phyloP scores from a whole-genome alignment of 805 yeast species.

The Saccharomycopsis babjevae region DNA sequence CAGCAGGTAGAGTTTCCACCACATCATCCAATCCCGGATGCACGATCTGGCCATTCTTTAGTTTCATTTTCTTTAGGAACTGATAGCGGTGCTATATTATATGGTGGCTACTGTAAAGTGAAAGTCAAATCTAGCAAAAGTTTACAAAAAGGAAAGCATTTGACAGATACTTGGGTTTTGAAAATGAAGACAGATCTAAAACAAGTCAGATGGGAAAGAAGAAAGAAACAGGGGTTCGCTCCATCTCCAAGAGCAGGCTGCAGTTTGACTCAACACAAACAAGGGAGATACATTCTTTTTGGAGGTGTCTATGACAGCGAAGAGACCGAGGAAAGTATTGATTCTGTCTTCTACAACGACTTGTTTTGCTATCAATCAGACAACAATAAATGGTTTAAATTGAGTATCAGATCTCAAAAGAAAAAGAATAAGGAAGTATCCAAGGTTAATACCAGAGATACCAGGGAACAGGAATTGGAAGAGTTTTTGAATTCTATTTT shows the following conservation, averaged over 20 bases:
- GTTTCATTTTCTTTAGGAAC: constrained; percentile 36
- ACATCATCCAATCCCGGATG: constrained; percentile 73
- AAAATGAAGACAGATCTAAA: constrained; percentile 75
- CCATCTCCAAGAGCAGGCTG: constrained; percentile 95
- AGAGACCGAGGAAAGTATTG: constrained; percentile 88
- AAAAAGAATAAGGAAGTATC: constrained; percentile 38
- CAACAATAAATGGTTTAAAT: constrained; percentile 77
- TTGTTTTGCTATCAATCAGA: constrained; percentile 76
- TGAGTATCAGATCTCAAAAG: constrained; percentile 52
- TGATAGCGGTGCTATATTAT: constrained; percentile 72
- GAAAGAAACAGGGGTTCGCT: constrained; percentile 79
- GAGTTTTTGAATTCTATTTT: constrained; percentile 65
- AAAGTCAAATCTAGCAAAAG: constrained; percentile 77
- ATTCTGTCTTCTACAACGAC: constrained; percentile 74
- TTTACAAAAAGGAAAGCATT: constrained; percentile 80
- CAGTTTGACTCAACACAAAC: constrained; percentile 67
- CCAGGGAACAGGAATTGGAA: constrained; percentile 73
- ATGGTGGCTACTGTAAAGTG: constrained; percentile 92
- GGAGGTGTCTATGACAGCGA: constrained; percentile 95
- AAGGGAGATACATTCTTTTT: constrained; percentile 84
- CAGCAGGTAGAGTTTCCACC: constrained; percentile 77
- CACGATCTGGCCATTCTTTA: constrained; percentile 88
- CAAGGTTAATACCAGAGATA: constrained; percentile 29
- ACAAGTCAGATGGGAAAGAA: constrained; percentile 77
- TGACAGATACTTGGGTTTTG: constrained; percentile 76